Percentiles rank a stretch among this genome's conserved stretches.
These are phyloP conservation scores for Orychophragmus violaceus DNA, from an alignment of 345 rosid species.

Conservation along the genomic window DNA sequence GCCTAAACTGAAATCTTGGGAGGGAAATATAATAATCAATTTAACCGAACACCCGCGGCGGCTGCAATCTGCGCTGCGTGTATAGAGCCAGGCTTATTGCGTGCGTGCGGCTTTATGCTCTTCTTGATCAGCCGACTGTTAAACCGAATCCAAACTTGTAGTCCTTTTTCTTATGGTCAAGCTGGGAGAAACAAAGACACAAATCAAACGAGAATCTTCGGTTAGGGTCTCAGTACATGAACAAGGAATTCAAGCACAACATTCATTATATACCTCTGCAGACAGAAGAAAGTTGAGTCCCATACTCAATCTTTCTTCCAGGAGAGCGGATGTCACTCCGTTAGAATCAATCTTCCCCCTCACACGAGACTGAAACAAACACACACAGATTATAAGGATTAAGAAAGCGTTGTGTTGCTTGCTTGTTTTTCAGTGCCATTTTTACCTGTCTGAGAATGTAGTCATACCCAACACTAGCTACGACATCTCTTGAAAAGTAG, in stretches of 20 bases:
- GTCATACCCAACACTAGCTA: constrained; percentile 92
- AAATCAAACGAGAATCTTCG: not conserved
- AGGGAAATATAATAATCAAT: constrained; percentile 8
- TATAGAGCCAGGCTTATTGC: constrained; percentile 21
- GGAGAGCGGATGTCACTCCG: constrained; percentile 68
- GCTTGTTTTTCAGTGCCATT: too few relatives aligned
- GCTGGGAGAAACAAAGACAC: constrained; percentile 32
- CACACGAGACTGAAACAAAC: constrained; percentile 65
- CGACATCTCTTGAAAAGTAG: constrained; percentile 78
- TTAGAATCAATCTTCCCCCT: constrained; percentile 96
- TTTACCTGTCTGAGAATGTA: constrained; percentile 91
- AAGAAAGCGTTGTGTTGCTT: too few relatives aligned
- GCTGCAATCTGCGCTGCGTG: constrained; percentile 19
- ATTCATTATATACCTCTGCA: constrained; percentile 60
- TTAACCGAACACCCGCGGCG: not conserved
- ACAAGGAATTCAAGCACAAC: not conserved
- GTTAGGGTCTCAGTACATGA: not conserved
- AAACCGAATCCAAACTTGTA: constrained; percentile 92
- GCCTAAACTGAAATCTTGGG: constrained; percentile 27
- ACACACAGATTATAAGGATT: not conserved
- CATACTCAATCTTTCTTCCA: constrained; percentile 89
- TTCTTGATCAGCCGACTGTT: constrained; percentile 71
- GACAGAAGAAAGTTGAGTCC: constrained; percentile 86
- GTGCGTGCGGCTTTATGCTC: not conserved
- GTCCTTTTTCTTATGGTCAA: constrained; percentile 89